Evolutionary conservation across 495 filamentous ascomycete species (phyloP).

Genomic region (Aspergillus bertholletiae): DNA sequence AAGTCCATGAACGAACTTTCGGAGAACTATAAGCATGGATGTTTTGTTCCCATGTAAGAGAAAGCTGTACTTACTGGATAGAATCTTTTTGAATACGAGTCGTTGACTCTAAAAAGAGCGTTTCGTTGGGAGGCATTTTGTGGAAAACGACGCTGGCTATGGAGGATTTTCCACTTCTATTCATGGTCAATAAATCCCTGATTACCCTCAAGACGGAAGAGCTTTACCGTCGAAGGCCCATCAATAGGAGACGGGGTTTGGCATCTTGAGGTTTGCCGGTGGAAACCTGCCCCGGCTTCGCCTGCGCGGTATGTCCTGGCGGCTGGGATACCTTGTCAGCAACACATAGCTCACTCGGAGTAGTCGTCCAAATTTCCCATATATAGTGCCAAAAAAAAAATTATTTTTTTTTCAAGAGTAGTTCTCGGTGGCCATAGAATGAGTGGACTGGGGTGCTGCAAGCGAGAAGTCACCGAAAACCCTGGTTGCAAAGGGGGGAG

Average conservation of each 20-base stretch:
- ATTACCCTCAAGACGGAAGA: too few relatives aligned
- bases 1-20: slow-evolving; percentile 97
- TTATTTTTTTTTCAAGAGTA: too few relatives aligned
- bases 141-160: slow-evolving; percentile 98
- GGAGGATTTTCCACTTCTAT: slow-evolving; percentile 93
- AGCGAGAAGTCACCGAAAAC: not conserved
- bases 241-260: slow-evolving; percentile 88
- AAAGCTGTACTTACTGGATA: slow-evolving; percentile 63
- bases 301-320: slow-evolving; percentile 22
- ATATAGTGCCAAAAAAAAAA: slow-evolving; percentile 1
- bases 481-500: not conserved
- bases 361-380: slow-evolving; percentile 16
- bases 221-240: slow-evolving; percentile 86
- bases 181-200: slow-evolving; percentile 4
- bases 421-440: not conserved
- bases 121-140: slow-evolving; percentile 93
- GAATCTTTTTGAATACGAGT: slow-evolving; percentile 88
- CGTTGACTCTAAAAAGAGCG: slow-evolving; percentile 90
- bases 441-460: not conserved
- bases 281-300: slow-evolving; percentile 25
- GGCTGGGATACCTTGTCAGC: slow-evolving; percentile 34
- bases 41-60: not conserved
- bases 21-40: not conserved
- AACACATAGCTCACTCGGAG: slow-evolving; percentile 25
- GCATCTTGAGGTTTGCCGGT: slow-evolving; percentile 38